phyloP scores from a whole-genome alignment of 208 protist species.

The Novymonas esmeraldas region DNA sequence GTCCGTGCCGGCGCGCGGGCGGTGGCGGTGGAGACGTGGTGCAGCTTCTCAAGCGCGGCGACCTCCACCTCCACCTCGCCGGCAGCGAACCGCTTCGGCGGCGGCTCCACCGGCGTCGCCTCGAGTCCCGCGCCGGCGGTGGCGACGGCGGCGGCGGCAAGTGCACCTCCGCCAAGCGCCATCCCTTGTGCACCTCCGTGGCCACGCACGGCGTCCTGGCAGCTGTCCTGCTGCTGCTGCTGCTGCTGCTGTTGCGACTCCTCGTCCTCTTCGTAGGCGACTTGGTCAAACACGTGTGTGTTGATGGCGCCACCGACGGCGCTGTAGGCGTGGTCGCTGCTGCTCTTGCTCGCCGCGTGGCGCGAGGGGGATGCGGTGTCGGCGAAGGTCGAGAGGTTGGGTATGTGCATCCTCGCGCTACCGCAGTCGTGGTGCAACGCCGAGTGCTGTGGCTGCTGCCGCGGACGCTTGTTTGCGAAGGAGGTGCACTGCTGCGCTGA shows the following conservation, averaged over 20 bases:
- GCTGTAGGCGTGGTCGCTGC: neutral
- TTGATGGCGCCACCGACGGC: neutral
- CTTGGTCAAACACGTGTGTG: conserved; percentile 13
- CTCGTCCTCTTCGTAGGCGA: conserved; percentile 28
- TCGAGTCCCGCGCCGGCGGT: conserved; percentile 7
- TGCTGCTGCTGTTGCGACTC: conserved; percentile 2
- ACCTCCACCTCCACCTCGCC: conserved; percentile 17
- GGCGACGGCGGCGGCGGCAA: neutral
- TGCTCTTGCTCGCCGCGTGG: neutral
- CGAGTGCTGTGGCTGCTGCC: neutral
- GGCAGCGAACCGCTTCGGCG: conserved; percentile 30
- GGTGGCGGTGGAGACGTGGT: neutral
- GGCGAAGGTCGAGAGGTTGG: conserved; percentile 23
- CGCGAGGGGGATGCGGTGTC: conserved; percentile 7
- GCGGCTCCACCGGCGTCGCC: conserved; percentile 24
- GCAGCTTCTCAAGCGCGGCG: conserved; percentile 7
- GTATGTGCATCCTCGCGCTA: conserved; percentile 23
- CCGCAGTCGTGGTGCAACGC: neutral
- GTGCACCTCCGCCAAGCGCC: neutral
- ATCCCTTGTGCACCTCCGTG: too few relatives aligned
- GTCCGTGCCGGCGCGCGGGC: neutral
- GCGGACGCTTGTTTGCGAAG: neutral
- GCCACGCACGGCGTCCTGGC: neutral
- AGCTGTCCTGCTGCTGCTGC: neutral
- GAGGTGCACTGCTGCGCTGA: too few relatives aligned